Evolutionary conservation across 2,329 filamentous ascomycete species (phyloP), one percentile per base, ranked within the genome.

Genomic region (Apiospora malaysiana): DNA sequence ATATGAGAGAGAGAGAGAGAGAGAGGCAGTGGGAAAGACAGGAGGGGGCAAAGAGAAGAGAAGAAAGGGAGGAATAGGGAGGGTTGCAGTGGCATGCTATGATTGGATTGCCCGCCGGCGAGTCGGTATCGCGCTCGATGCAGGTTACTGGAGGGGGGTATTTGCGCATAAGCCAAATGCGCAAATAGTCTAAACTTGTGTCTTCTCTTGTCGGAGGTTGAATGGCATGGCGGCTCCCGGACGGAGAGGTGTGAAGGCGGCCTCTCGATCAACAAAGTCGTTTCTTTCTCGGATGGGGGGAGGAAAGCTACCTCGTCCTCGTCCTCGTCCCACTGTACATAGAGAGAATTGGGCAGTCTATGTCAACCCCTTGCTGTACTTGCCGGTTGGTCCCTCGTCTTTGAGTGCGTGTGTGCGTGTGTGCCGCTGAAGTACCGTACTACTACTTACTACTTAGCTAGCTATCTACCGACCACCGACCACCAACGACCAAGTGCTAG

Each of bases 261-360:
- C 32, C 40, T 40, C 4, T 40, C 56, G 56, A 40, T 40, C 32
- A 32, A 32, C 32, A 63, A 37, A 4, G 51, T 9, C 27, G 27
- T 10, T 21, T 40, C 7, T 63, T n/a, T 37, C 18, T 63, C 27
- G 56, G 32, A n/a, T n/a, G 32, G 51, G 3, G 32, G 16, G 12
- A 25, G 16, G 56, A 63, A 40, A n/a, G 32, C 56, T 23, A 40
- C 56, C 32, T 40, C 56, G 4, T 63, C 51, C 32, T 40, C 56
- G 4, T 63, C 51, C 25, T 18, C 56, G n/a, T 59, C 6, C 10
- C 32, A 63, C 27, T 63, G 56, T 63, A 63, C 56, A 63, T 63
- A 63, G 56, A 63, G 51, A 59, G 32, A 63, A 40, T 9, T 23
- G 56, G 32, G 32, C 32, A 63, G 56, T 63, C 56, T 40, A 63